A percentile compares a stretch with the other conserved stretches of the same genome.
These are phyloP conservation scores for Oidium heveae DNA, from an alignment of 2,329 filamentous ascomycete genomes.

Conservation along the genomic window DNA sequence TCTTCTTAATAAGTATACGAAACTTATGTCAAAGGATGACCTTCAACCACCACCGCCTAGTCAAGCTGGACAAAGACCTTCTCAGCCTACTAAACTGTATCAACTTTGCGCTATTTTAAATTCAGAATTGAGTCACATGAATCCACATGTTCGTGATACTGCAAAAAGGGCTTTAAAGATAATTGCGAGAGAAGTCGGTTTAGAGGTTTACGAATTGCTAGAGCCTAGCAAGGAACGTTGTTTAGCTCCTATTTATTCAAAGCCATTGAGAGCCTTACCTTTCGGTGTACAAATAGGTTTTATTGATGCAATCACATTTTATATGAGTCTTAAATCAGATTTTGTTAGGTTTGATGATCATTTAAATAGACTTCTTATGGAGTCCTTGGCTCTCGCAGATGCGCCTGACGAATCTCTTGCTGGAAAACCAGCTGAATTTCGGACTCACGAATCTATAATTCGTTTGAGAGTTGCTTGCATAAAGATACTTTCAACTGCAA, in stretches of 20 bases:
- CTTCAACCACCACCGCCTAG: constrained; percentile 23
- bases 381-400: constrained; percentile 81
- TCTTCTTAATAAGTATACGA: constrained; percentile 54
- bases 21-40: constrained; percentile 58
- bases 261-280: constrained; percentile 74
- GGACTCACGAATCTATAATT: constrained; percentile 86
- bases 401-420: constrained; percentile 82
- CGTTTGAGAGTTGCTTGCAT: constrained; percentile 83
- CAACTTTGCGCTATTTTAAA: constrained; percentile 68
- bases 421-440: constrained; percentile 77
- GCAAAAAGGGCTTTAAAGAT: constrained; percentile 59
- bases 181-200: constrained; percentile 51
- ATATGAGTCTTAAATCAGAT: constrained; percentile 66
- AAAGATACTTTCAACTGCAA: constrained; percentile 74
- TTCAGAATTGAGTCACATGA: constrained; percentile 81
- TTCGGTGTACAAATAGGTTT: constrained; percentile 94
- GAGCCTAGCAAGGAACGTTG: constrained; percentile 75
- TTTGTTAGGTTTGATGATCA: constrained; percentile 84
- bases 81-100: constrained; percentile 38
- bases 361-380: constrained; percentile 70
- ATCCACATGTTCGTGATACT: constrained; percentile 74
- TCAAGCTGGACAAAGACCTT: constrained; percentile 29
- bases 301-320: constrained; percentile 92
- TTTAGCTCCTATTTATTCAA: constrained; percentile 80
- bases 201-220: constrained; percentile 69